These are phyloP conservation scores for Singerocomus rubriflavus DNA, from an alignment of 1,284 basidiomycete species.

Conservation along the genomic window DNA sequence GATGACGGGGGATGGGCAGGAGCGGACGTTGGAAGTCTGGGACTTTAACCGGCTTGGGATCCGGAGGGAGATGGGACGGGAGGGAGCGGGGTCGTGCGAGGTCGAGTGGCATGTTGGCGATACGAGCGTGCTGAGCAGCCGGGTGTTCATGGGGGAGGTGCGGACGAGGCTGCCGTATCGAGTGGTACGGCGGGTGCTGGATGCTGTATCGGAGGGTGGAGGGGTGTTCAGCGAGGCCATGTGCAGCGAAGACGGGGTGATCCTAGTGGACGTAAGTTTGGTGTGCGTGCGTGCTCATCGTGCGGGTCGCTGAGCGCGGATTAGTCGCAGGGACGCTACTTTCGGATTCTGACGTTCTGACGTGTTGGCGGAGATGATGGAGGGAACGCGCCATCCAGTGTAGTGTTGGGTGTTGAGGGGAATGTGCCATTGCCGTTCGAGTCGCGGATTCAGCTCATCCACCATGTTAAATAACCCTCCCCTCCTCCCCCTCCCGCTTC, in stretches of 20 bases:
- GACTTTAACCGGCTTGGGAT: slow-evolving; percentile 53
- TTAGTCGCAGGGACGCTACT: slow-evolving; percentile 21
- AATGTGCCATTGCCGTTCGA: slow-evolving; percentile 29
- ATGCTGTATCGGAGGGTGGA: slow-evolving; percentile 9
- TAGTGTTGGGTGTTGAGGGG: slow-evolving; percentile 11
- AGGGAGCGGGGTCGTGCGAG: slow-evolving; percentile 3
- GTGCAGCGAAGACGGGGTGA: slow-evolving; percentile 53
- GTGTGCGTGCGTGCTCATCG: background rate
- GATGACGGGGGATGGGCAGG: slow-evolving; percentile 13
- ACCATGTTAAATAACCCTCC: slow-evolving; percentile 18
- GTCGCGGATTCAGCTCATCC: slow-evolving; percentile 29
- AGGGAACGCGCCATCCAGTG: background rate
- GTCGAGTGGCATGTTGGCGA: slow-evolving; percentile 27
- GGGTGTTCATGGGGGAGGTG: slow-evolving; percentile 39
- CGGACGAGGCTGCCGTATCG: slow-evolving; percentile 46
- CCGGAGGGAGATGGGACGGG: slow-evolving; percentile 26
- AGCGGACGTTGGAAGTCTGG: slow-evolving; percentile 36
- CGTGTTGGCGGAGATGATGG: background rate
- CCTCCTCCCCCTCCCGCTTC: background rate
- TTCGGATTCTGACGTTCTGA: slow-evolving; percentile 32
- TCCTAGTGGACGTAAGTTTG: slow-evolving; percentile 47
- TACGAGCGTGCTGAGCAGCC: slow-evolving; percentile 20
- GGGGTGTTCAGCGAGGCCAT: slow-evolving; percentile 36
- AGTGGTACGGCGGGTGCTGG: slow-evolving; percentile 22
- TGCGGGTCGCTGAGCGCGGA: background rate